Percentiles rank a stretch among this genome's conserved stretches.
Conservation (phyloP, 176 grass and related monocot genomes). For the Carex cristatella region DNA sequence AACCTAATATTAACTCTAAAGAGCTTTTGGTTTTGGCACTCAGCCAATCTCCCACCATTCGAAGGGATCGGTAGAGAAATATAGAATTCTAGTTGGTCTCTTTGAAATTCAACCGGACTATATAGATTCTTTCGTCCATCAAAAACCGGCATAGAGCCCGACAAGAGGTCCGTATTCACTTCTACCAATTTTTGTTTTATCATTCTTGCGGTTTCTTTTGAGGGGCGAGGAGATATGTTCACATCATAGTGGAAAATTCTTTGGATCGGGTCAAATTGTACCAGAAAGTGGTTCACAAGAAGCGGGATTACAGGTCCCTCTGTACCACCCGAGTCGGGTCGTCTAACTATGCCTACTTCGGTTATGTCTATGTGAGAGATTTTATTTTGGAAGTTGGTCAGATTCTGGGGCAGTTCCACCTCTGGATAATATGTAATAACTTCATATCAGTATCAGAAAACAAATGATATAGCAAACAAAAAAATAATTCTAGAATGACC, state of each 20-base stretch:
- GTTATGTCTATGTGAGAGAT: constrained; percentile 17
- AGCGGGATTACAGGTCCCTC: constrained; percentile 54
- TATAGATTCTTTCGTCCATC: constrained; percentile 85
- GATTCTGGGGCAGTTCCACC: constrained; percentile 33
- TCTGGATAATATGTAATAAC: constrained; percentile 28
- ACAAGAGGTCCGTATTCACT: constrained; percentile 58
- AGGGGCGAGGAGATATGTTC: constrained; percentile 64
- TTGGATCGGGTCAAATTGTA: constrained; percentile 51
- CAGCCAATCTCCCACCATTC: constrained; percentile 20
- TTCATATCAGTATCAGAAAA: background rate
- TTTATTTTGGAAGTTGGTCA: constrained; percentile 25
- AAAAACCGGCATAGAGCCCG: constrained; percentile 49
- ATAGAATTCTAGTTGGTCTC: constrained; percentile 55
- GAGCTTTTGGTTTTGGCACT: constrained; percentile 45
- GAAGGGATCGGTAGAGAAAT: constrained; percentile 47
- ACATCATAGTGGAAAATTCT: constrained; percentile 82
- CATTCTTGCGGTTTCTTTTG: constrained; percentile 76
- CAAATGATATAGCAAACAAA: background rate
- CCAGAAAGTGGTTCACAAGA: constrained; percentile 78
- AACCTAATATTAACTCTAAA: constrained; percentile 78
- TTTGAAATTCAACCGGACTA: constrained; percentile 66
- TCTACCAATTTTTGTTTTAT: constrained; percentile 84
- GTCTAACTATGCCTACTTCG: constrained; percentile 19
- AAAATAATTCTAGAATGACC: background rate
- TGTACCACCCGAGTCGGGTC: constrained; percentile 61